Conservation (phyloP, 2,329 filamentous ascomycete genomes). For the Aspergillus sp. region DNA sequence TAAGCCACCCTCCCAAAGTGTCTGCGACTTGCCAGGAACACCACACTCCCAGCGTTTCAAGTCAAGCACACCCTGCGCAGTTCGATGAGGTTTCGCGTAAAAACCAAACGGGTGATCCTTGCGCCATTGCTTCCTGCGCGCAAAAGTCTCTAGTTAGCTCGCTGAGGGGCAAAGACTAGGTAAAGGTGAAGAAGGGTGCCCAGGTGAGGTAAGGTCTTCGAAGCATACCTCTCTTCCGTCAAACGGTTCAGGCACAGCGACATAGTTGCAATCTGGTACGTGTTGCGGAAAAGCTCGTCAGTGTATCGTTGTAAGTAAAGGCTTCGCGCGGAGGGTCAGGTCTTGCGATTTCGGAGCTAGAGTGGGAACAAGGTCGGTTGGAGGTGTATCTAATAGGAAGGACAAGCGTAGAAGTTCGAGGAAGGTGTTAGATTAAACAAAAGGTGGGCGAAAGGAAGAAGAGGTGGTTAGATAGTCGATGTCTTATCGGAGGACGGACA, state of each 20-base stretch:
- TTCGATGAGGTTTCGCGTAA: constrained; percentile 84
- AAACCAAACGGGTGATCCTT: constrained; percentile 97
- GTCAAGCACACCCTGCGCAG: constrained; percentile 76
- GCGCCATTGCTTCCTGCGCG: constrained; percentile 88
- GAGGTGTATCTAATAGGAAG: background rate
- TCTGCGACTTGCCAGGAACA: constrained; percentile 93
- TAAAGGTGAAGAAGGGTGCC: background rate
- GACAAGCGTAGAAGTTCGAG: background rate
- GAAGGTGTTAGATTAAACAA: background rate
- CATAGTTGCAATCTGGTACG: constrained; percentile 56
- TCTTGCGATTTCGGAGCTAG: background rate
- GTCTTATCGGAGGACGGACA: background rate
- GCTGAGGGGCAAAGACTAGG: background rate
- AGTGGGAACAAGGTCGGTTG: background rate
- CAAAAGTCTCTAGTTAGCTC: constrained; percentile 16
- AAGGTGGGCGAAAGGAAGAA: background rate
- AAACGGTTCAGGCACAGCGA: constrained; percentile 85
- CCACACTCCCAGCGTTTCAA: constrained; percentile 96
- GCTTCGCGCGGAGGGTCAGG: background rate
- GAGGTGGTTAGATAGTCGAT: background rate
- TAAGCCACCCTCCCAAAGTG: constrained; percentile 94
- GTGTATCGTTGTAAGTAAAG: background rate
- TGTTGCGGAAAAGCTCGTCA: background rate
- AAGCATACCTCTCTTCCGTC: constrained; percentile 77
- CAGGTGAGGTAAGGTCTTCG: background rate